Base-by-base conservation (phyloP, 176 grass and related monocot species). In the Rhynchospora breviuscula region DNA sequence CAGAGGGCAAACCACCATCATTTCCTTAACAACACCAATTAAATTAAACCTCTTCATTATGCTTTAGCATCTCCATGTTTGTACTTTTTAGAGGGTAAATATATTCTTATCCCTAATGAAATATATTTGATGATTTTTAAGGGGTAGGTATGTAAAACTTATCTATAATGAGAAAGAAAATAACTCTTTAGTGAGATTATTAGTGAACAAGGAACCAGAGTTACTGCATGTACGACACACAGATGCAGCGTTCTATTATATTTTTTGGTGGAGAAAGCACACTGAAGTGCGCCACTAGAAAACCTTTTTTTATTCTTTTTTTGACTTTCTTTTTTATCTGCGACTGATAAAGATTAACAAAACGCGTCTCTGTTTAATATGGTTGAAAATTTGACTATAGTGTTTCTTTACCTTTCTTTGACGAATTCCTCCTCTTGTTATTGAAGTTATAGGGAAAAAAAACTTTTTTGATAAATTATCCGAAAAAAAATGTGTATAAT, bases 341-440 rank as follows among this genome's bases (percentile, higher is more conserved):
- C 49, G 73, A 78, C 51, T 78, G 12, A 77, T 31, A 31, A 40
- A 17, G 43, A 54, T 77, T 17, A n/a, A 57, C 0, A 78, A 77
- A 78, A 33, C 73, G 73, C 73, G 73, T 78, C 25, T 78, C 23
- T 57, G 10, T 31, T 78, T 56, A 18, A 57, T 78, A 78, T 57
- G 73, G 72, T 78, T 78, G 73, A 78, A 78, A 57, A 22, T 78
- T 40, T 78, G 73, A 78, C 73, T 78, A 26, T 57, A 78, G 51
- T 78, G 73, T 57, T 57, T 33, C 73, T 57, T 77, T 57, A 78
- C 54, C 73, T 56, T 75, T 78, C 73, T 57, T 57, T 78, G 49
- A 52, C 7, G 10, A 52, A 52, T 52, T 52, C 35, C 35, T 40
- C 35, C 35, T 40, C 35, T 40, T 40, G 3, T 40, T 5, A 40